These are phyloP conservation scores for Podospora pseudocomata DNA, from an alignment of 495 filamentous ascomycete species.

Conservation along the genomic window DNA sequence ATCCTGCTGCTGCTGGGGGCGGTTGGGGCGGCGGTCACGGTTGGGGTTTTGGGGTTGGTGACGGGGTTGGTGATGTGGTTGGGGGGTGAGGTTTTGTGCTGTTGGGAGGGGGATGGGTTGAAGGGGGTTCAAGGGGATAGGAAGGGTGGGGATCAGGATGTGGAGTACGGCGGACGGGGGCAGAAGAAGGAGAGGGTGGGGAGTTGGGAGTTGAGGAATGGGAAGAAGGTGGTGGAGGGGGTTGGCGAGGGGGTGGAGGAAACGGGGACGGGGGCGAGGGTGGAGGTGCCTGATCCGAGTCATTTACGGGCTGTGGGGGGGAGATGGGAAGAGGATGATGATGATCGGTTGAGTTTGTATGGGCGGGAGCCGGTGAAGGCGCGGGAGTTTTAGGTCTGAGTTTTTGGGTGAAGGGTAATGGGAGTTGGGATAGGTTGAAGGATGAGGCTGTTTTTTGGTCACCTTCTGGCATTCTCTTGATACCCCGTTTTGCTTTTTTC, in stretches of 20 bases:
- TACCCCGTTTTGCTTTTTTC: conserved; percentile 5
- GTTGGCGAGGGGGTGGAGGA: not conserved
- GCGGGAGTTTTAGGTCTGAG: conserved; percentile 13
- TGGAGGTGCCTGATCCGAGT: conserved; percentile 4
- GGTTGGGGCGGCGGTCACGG: conserved; percentile 35
- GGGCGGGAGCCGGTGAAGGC: conserved; percentile 16
- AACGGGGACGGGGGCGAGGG: not conserved
- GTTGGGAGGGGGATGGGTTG: conserved; percentile 18
- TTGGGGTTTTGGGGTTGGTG: conserved; percentile 25
- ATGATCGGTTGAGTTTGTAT: conserved; percentile 6
- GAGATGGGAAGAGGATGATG: conserved; percentile 9
- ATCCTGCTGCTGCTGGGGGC: conserved; percentile 35
- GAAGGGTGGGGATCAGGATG: conserved; percentile 36
- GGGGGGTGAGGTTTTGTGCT: conserved; percentile 30
- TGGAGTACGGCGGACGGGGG: conserved; percentile 33
- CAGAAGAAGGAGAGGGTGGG: conserved; percentile 36
- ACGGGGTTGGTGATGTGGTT: conserved; percentile 26
- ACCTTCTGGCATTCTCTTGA: conserved; percentile 18
- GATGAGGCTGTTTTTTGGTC: not conserved
- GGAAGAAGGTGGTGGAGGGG: conserved; percentile 8
- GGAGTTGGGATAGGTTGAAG: not conserved
- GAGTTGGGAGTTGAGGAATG: conserved; percentile 39
- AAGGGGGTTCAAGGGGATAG: conserved; percentile 40
- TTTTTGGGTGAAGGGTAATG: not conserved
- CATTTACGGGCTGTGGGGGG: conserved; percentile 1